A percentile compares a stretch with the other conserved stretches of the same genome.
Conservation (phyloP, 352 stramenopile species). For the Phytophthora nicotianae region DNA sequence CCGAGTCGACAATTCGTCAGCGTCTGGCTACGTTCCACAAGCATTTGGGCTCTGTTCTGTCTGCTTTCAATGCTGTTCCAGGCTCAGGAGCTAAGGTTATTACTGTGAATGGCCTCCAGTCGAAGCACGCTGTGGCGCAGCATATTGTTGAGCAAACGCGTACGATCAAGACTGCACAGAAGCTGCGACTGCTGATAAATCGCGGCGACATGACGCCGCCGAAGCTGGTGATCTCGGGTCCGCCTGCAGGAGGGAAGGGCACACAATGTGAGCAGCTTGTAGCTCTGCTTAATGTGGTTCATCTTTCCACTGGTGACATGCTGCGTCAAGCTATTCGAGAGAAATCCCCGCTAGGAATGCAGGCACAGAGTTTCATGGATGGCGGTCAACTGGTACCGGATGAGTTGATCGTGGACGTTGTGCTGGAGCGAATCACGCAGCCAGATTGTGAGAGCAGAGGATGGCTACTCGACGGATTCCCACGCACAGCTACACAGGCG, state of each 20-base stretch:
- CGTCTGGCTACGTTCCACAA: conserved; percentile 89
- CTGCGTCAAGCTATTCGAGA: conserved; percentile 87
- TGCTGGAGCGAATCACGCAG: conserved; percentile 80
- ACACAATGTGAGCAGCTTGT: conserved; percentile 94
- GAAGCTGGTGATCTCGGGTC: conserved; percentile 89
- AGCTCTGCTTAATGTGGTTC: conserved; percentile 88
- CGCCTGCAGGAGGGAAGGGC: conserved; percentile 93
- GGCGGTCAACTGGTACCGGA: conserved; percentile 91
- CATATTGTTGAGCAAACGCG: conserved; percentile 41
- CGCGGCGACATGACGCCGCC: conserved; percentile 68
- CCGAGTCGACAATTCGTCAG: conserved; percentile 90
- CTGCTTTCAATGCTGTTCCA: conserved; percentile 33
- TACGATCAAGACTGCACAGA: conserved; percentile 47
- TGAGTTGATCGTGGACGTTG: conserved; percentile 90
- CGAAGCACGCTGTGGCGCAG: conserved; percentile 48
- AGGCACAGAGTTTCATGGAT: conserved; percentile 93
- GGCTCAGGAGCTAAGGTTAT: conserved; percentile 37
- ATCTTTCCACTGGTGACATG: conserved; percentile 94
- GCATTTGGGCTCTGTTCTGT: conserved; percentile 62
- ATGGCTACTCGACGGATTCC: conserved; percentile 95
- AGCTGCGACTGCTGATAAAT: conserved; percentile 41
- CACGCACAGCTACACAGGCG: conserved; percentile 88
- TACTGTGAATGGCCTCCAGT: conserved; percentile 52
- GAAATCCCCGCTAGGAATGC: conserved; percentile 52
- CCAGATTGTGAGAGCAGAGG: conserved; percentile 83